phyloP scores from a whole-genome alignment of 495 filamentous ascomycete species.

The Aspergillus haitiensis region DNA sequence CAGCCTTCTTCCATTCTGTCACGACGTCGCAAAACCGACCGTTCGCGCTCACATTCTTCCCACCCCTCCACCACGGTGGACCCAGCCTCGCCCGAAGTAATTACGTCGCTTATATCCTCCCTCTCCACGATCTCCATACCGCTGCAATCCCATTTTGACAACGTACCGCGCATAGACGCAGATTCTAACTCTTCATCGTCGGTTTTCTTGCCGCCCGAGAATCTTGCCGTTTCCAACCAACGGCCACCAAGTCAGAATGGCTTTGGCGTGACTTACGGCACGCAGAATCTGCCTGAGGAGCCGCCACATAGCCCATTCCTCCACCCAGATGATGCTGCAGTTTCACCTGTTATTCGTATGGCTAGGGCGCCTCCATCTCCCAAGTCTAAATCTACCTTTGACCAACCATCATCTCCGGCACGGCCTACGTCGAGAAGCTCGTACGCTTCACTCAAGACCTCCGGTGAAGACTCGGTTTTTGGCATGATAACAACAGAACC shows the following conservation, averaged over 20 bases:
- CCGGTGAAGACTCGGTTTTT: constrained; percentile 39
- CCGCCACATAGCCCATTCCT: constrained; percentile 45
- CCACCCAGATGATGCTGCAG: constrained; percentile 74
- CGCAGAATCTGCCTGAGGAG: constrained; percentile 47
- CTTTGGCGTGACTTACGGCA: constrained; percentile 71
- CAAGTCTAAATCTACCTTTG: constrained; percentile 31
- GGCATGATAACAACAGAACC: constrained; percentile 48
- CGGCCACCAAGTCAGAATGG: constrained; percentile 45
- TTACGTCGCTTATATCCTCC: constrained; percentile 89
- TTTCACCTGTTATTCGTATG: constrained; percentile 81
- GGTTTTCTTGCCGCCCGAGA: constrained; percentile 41
- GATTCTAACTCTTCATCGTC: constrained; percentile 50
- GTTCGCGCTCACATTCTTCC: constrained; percentile 34
- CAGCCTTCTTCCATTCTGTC: constrained; percentile 31
- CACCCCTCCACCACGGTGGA: constrained; percentile 31
- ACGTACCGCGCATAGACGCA: constrained; percentile 50
- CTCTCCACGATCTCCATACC: constrained; percentile 82
- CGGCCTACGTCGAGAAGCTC: constrained; percentile 44
- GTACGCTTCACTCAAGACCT: constrained; percentile 36
- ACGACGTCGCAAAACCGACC: constrained; percentile 45
- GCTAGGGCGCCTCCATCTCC: constrained; percentile 80
- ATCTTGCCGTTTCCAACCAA: constrained; percentile 30
- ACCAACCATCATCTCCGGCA: constrained; percentile 23
- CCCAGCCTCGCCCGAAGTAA: constrained; percentile 86
- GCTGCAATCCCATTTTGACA: constrained; percentile 71